These are phyloP conservation scores for Candida sanyaensis DNA, from an alignment of 1,139 yeast genomes.

Conservation along the genomic window DNA sequence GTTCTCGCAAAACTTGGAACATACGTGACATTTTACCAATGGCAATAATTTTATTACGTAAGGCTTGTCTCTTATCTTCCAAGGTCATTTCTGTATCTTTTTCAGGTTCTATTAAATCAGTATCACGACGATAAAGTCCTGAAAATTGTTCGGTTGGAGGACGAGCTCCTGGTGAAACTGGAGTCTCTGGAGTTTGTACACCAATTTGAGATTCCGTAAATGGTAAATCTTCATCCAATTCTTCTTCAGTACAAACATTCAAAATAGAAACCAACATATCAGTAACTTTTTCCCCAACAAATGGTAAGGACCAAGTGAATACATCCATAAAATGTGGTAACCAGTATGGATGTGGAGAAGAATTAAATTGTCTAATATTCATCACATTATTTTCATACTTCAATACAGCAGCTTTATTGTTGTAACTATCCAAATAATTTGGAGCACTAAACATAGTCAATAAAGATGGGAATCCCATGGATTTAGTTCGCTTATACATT, in stretches of 20 bases:
- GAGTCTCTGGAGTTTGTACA: slow-evolving; percentile 2
- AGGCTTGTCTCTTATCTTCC: slow-evolving; percentile 57
- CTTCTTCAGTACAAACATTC: slow-evolving; percentile 95
- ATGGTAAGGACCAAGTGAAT: slow-evolving; percentile 96
- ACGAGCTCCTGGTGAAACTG: slow-evolving; percentile 13
- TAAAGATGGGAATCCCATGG: slow-evolving; percentile 90
- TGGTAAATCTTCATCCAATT: slow-evolving; percentile 74
- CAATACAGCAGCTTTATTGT: slow-evolving; percentile 93
- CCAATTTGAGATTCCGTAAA: slow-evolving; percentile 24
- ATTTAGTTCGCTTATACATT: slow-evolving; percentile 84
- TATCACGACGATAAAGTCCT: neutral
- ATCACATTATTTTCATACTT: slow-evolving; percentile 89
- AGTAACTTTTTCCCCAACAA: slow-evolving; percentile 95
- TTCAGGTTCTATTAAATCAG: too few species aligned
- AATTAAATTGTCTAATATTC: slow-evolving; percentile 93
- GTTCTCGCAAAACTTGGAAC: slow-evolving; percentile 89
- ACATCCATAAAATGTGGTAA: slow-evolving; percentile 97
- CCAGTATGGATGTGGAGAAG: slow-evolving; percentile 96
- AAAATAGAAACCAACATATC: slow-evolving; percentile 90
- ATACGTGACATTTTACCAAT: slow-evolving; percentile 93
- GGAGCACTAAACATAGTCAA: slow-evolving; percentile 96
- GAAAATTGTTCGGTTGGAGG: slow-evolving; percentile 13
- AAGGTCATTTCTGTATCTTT: slow-evolving; percentile 26
- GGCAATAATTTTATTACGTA: slow-evolving; percentile 88
- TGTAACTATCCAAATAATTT: slow-evolving; percentile 88